Percentiles rank a stretch among this genome's conserved stretches.
These are phyloP conservation scores for Ambrosia artemisiifolia DNA, from an alignment of 129 eudicot species.

Conservation along the genomic window DNA sequence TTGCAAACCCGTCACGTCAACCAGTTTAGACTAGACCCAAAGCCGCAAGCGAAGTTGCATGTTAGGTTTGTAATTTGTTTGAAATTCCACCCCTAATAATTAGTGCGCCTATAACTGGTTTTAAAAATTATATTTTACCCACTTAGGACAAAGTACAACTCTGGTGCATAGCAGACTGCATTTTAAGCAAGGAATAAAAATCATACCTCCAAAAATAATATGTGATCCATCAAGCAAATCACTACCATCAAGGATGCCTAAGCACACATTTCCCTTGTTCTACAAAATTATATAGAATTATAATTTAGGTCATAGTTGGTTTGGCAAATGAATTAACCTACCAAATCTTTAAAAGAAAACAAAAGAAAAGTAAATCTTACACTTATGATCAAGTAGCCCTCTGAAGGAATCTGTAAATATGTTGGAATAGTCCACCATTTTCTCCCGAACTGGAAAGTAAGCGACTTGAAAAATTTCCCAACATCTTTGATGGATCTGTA, in stretches of 20 bases:
- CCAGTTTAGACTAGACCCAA: neutral
- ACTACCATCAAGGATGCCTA: too few relatives aligned
- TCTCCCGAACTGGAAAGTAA: conserved; percentile 56
- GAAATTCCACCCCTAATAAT: neutral
- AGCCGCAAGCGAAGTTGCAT: neutral
- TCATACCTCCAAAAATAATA: conserved; percentile 88
- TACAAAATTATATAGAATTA: too few relatives aligned
- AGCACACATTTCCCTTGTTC: too few relatives aligned
- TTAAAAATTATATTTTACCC: neutral
- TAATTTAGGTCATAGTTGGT: too few relatives aligned
- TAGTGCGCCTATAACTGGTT: neutral
- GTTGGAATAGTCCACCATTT: conserved; percentile 62
- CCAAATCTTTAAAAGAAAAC: too few relatives aligned
- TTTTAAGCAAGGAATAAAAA: neutral
- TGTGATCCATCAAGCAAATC: too few relatives aligned
- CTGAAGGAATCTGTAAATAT: conserved; percentile 49
- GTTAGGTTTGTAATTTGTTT: neutral
- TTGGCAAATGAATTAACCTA: too few relatives aligned
- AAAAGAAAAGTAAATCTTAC: too few relatives aligned
- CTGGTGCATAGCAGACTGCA: too few relatives aligned
- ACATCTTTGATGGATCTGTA: conserved; percentile 60
- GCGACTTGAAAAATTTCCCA: conserved; percentile 49
- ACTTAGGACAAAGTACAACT: too few relatives aligned
- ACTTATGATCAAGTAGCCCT: too few relatives aligned
- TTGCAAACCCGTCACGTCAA: neutral